Conservation (phyloP, 1,284 basidiomycete genomes). For the Cryptococcus neoformans region DNA sequence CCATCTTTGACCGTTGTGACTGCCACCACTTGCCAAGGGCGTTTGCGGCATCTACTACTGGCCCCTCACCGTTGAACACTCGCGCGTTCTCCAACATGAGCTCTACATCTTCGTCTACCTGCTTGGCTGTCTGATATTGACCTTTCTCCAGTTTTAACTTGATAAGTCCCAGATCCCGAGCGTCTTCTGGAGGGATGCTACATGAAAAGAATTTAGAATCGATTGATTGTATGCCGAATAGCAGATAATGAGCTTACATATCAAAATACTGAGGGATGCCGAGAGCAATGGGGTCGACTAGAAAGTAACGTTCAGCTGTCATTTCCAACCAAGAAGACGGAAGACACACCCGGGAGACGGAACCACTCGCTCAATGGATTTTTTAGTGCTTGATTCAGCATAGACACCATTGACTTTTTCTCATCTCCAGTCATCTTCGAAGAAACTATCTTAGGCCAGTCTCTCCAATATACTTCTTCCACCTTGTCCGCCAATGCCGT, state of each 20-base stretch:
- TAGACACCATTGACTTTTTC: slow-evolving; percentile 70
- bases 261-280: slow-evolving; percentile 45
- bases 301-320: neutral
- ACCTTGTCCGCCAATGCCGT: slow-evolving; percentile 70
- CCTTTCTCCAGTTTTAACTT: slow-evolving; percentile 67
- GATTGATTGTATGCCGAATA: slow-evolving; percentile 49
- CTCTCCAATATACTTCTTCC: slow-evolving; percentile 80
- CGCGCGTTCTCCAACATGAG: slow-evolving; percentile 47
- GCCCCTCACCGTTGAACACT: slow-evolving; percentile 43
- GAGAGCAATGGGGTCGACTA: slow-evolving; percentile 42
- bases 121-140: slow-evolving; percentile 24
- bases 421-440: slow-evolving; percentile 73
- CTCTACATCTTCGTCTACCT: slow-evolving; percentile 45
- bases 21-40: slow-evolving; percentile 40
- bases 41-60: slow-evolving; percentile 34
- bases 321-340: neutral
- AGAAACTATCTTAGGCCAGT: slow-evolving; percentile 78
- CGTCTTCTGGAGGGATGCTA: slow-evolving; percentile 58
- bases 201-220: slow-evolving; percentile 30
- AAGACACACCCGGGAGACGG: slow-evolving; percentile 61
- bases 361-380: slow-evolving; percentile 76
- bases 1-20: slow-evolving; percentile 36
- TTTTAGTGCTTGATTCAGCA: slow-evolving; percentile 71
- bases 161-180: slow-evolving; percentile 82
- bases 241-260: slow-evolving; percentile 55